A percentile compares a stretch with the other conserved stretches of the same genome.
phyloP scores from a whole-genome alignment of 2,329 filamentous ascomycete species.

The Epichloe sibirici region DNA sequence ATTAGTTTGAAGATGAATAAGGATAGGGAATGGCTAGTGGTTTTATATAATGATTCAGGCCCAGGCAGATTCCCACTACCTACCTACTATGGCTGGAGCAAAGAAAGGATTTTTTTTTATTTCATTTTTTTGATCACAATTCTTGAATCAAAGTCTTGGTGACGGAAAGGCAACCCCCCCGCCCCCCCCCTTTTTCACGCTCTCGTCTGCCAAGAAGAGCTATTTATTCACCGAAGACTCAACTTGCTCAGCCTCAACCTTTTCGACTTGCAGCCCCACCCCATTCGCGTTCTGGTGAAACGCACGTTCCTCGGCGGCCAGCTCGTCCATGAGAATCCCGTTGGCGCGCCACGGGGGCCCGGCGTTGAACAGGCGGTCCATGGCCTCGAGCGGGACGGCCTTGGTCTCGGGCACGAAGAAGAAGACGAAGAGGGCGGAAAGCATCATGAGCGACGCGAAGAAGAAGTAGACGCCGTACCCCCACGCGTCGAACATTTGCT shows the following conservation, averaged over 20 bases:
- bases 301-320: constrained; percentile 22
- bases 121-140: too few relatives aligned
- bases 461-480: constrained; percentile 58
- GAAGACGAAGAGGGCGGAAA: constrained; percentile 45
- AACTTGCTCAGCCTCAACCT: constrained; percentile 15
- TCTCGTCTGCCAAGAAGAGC: background rate
- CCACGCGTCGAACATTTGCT: constrained; percentile 48
- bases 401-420: constrained; percentile 57
- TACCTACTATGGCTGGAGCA: too few relatives aligned
- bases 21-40: too few relatives aligned
- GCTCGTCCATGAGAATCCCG: constrained; percentile 29
- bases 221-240: constrained; percentile 6
- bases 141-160: too few relatives aligned
- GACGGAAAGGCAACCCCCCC: too few relatives aligned
- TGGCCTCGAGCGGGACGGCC: constrained; percentile 49
- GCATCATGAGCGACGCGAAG: constrained; percentile 51
- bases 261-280: constrained; percentile 16
- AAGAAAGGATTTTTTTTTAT: too few relatives aligned
- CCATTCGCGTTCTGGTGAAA: constrained; percentile 19
- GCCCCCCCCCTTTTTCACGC: too few relatives aligned
- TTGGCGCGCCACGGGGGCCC: constrained; percentile 34
- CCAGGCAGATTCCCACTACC: too few relatives aligned
- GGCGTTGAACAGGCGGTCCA: constrained; percentile 48
- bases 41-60: too few relatives aligned
- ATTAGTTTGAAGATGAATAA: too few relatives aligned